Evolutionary conservation across 768 basidiomycete species (phyloP).

Genomic region (Rubroboletus pulcherrimus): DNA sequence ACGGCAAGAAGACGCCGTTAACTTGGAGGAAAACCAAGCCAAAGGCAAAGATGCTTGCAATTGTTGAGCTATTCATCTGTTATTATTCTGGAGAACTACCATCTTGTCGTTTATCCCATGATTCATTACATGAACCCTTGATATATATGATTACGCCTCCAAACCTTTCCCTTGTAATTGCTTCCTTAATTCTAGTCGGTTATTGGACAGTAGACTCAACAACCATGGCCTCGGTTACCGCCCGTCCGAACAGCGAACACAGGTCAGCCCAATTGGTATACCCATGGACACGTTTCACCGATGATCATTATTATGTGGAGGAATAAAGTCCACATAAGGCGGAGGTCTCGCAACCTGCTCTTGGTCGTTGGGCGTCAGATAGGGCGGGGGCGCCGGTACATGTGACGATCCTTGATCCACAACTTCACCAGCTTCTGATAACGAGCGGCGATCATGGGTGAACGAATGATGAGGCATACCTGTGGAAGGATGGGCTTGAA

Average conservation of each 20-base stretch:
- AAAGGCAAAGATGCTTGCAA: slow-evolving; percentile 79
- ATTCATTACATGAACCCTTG: slow-evolving; percentile 18
- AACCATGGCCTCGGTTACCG: not conserved
- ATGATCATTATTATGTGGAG: slow-evolving; percentile 6
- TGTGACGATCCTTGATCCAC: slow-evolving; percentile 38
- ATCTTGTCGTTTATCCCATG: slow-evolving; percentile 18
- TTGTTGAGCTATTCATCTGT: slow-evolving; percentile 48
- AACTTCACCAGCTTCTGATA: slow-evolving; percentile 31
- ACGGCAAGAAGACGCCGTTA: slow-evolving; percentile 56
- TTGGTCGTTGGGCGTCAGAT: slow-evolving; percentile 52
- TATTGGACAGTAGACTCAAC: slow-evolving; percentile 10
- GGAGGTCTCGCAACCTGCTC: slow-evolving; percentile 57
- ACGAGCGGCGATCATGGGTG: slow-evolving; percentile 28
- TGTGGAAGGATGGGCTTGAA: slow-evolving; percentile 19
- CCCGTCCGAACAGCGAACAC: not conserved
- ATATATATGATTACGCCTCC: slow-evolving; percentile 25
- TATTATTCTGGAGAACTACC: slow-evolving; percentile 15
- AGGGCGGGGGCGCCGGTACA: slow-evolving; percentile 75
- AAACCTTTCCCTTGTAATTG: slow-evolving; percentile 25
- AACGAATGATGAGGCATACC: slow-evolving; percentile 34
- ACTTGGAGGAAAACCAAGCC: slow-evolving; percentile 60
- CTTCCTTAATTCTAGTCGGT: slow-evolving; percentile 24
- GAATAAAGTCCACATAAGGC: slow-evolving; percentile 55
- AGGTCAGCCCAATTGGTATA: not conserved
- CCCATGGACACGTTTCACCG: slow-evolving; percentile 5